Conservation (phyloP, 805 yeast genomes). For the Zygoascus tannicola region DNA sequence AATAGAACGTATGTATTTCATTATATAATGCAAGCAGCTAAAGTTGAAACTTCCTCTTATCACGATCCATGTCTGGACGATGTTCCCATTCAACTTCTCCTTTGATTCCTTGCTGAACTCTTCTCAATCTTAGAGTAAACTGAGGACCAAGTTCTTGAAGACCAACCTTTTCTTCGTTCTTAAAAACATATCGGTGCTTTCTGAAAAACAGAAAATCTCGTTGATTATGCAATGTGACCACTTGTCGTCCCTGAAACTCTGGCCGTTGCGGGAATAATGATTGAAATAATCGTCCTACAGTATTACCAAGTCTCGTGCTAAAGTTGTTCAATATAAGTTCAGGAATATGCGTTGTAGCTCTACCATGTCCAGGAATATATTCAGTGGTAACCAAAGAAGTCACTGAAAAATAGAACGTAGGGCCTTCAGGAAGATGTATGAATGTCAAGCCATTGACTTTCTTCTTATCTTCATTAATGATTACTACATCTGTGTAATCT, state of each 20-base stretch:
- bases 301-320: conserved; percentile 83
- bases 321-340: conserved; percentile 89
- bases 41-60: conserved; percentile 83
- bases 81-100: conserved; percentile 97
- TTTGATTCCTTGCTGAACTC: conserved; percentile 84
- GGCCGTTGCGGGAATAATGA: conserved; percentile 88
- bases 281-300: conserved; percentile 88
- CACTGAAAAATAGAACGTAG: conserved; percentile 84
- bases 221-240: conserved; percentile 90
- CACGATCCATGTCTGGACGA: conserved; percentile 91
- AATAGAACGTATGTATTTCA: conserved; percentile 3
- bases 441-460: conserved; percentile 85
- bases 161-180: conserved; percentile 87
- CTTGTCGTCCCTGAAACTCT: conserved; percentile 92
- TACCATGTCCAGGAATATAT: conserved; percentile 78
- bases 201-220: conserved; percentile 93
- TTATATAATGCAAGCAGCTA: conserved; percentile 26
- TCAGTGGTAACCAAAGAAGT: conserved; percentile 69
- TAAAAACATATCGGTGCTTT: conserved; percentile 85
- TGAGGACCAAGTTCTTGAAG: conserved; percentile 96
- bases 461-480: conserved; percentile 91
- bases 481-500: conserved; percentile 78
- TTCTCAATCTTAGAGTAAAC: conserved; percentile 78
- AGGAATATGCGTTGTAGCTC: conserved; percentile 83
- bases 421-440: conserved; percentile 91